Evolutionary conservation across 2,329 filamentous ascomycete species (phyloP).

Genomic region (Diplodia corticola): DNA sequence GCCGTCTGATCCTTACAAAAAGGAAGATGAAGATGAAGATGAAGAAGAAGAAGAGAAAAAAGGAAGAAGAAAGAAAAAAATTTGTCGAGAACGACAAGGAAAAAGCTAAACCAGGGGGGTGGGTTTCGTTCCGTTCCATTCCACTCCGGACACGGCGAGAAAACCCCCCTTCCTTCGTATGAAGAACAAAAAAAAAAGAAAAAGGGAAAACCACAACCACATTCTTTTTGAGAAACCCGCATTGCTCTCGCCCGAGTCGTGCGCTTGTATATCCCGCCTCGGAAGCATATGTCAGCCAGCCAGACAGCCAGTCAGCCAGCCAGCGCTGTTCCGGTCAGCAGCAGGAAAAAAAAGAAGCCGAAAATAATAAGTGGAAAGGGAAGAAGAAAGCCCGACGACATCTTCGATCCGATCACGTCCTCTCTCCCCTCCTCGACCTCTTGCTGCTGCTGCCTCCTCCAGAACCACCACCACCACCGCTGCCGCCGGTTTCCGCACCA

Average conservation of each 20-base stretch:
- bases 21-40: background rate
- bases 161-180: too few species aligned
- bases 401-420: too few species aligned
- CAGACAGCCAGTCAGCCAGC: too few species aligned
- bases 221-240: background rate
- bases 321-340: too few species aligned
- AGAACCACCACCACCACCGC: background rate
- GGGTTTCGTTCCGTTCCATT: too few species aligned
- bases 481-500: background rate
- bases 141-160: too few species aligned
- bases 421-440: slow-evolving; percentile 7
- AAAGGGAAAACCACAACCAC: background rate
- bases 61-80: background rate
- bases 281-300: too few species aligned
- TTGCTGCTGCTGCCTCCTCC: background rate
- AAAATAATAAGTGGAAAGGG: too few species aligned
- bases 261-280: background rate
- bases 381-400: background rate
- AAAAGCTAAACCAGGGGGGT: too few species aligned
- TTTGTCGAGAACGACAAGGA: too few species aligned
- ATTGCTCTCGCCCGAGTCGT: too few species aligned
- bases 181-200: too few species aligned
- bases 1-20: background rate
- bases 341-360: background rate
- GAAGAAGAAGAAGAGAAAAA: background rate